These are phyloP conservation scores for Linnemannia zychae DNA, from an alignment of 192 early-diverging fungal genomes.

Conservation along the genomic window DNA sequence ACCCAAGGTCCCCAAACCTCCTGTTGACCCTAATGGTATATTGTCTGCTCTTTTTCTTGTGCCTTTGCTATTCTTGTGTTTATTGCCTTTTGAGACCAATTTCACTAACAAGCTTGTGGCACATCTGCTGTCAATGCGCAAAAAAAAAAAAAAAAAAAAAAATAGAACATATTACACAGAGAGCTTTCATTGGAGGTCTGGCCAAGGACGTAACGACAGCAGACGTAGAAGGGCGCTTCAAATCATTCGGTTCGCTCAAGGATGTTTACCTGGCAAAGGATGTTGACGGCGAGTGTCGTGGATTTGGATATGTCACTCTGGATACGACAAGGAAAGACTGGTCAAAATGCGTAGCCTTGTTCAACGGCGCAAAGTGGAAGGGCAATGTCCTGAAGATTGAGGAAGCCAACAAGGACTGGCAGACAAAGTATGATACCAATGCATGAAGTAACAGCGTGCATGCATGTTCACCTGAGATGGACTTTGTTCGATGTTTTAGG, in stretches of 20 bases:
- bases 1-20: conserved; percentile 43
- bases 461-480: no score
- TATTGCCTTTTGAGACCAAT: neutral
- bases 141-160: neutral
- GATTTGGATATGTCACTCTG: conserved; percentile 82
- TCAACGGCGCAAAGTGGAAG: conserved; percentile 89
- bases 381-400: conserved; percentile 81
- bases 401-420: conserved; percentile 84
- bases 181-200: conserved; percentile 86
- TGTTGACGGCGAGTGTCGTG: conserved; percentile 65
- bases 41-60: neutral
- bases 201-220: conserved; percentile 64
- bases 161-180: conserved; percentile 58
- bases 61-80: neutral
- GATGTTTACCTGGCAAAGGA: conserved; percentile 68
- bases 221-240: conserved; percentile 77
- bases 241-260: conserved; percentile 75
- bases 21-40: conserved; percentile 51
- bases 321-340: conserved; percentile 75
- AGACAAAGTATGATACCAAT: conserved; percentile 49
- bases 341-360: conserved; percentile 76
- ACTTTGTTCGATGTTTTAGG: no score
- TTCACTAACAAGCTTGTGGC: no score
- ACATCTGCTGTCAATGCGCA: neutral
- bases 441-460: neutral